Percentiles rank a stretch among this genome's conserved stretches.
Conservation (phyloP, 2,329 filamentous ascomycete species). For the Coleophoma cylindrospora region DNA sequence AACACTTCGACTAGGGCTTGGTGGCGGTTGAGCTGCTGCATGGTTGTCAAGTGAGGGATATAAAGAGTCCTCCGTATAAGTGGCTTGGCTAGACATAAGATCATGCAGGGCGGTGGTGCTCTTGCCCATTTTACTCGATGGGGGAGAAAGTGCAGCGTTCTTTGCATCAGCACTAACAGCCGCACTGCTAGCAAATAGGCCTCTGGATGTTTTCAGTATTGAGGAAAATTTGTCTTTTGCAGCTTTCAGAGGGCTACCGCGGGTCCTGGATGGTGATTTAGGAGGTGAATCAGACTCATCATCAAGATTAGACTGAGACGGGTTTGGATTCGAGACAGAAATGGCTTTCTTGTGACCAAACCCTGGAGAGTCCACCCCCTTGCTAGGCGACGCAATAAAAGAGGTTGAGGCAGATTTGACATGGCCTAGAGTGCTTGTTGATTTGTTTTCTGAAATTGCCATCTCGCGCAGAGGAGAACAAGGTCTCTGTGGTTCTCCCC, state of each 20-base stretch:
- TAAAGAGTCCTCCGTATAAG: conserved; percentile 12
- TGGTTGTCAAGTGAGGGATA: conserved; percentile 41
- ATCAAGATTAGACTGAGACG: conserved; percentile 46
- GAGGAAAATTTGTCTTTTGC: conserved; percentile 92
- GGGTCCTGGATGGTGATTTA: conserved; percentile 51
- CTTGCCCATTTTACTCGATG: conserved; percentile 35
- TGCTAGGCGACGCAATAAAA: conserved; percentile 45
- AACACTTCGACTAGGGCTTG: conserved; percentile 21
- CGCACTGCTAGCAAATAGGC: conserved; percentile 74
- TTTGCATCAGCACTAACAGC: conserved; percentile 59
- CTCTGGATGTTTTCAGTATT: conserved; percentile 82
- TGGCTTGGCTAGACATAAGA: conserved; percentile 14
- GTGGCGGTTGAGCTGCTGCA: conserved; percentile 13
- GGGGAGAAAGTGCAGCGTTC: conserved; percentile 50
- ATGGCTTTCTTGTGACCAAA: conserved; percentile 49
- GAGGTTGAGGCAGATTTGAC: conserved; percentile 62
- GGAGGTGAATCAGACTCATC: conserved; percentile 20
- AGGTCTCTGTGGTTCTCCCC: conserved; percentile 29
- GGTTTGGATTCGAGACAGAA: conserved; percentile 52
- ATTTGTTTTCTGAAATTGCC: conserved; percentile 15
- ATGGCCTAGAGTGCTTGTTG: conserved; percentile 38
- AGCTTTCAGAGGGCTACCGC: conserved; percentile 80
- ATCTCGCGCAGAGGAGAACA: conserved; percentile 23
- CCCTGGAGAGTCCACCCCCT: conserved; percentile 25
- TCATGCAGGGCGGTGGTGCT: conserved; percentile 41